Evolutionary conservation across 495 filamentous ascomycete genomes (phyloP).

Genomic region (Penicillium paradoxum): DNA sequence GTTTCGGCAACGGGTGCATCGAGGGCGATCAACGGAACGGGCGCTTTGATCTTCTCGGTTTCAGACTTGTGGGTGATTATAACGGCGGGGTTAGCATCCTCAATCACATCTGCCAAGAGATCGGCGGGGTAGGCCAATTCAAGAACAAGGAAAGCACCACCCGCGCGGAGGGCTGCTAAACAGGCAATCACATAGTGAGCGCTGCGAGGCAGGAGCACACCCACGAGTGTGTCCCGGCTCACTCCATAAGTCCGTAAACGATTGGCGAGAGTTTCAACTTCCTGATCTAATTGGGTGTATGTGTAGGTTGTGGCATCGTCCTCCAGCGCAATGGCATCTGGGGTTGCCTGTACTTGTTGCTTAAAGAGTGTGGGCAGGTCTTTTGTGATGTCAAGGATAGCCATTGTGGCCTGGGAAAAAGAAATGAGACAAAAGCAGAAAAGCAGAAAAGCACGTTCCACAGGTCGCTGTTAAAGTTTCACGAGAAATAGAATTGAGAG

Average conservation of each 20-base stretch:
- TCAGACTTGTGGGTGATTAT: slow-evolving; percentile 55
- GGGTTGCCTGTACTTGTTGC: slow-evolving; percentile 53
- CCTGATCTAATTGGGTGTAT: slow-evolving; percentile 56
- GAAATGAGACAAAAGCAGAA: not conserved
- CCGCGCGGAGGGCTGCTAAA: slow-evolving; percentile 60
- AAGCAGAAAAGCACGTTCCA: not conserved
- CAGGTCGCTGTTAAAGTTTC: not conserved
- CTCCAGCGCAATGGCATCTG: slow-evolving; percentile 56
- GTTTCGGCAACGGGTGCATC: slow-evolving; percentile 39
- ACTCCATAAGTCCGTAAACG: slow-evolving; percentile 56
- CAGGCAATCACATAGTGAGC: slow-evolving; percentile 68
- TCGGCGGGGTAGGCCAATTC: slow-evolving; percentile 64
- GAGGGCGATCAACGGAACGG: slow-evolving; percentile 51
- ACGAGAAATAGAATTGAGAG: not conserved
- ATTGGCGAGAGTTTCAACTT: slow-evolving; percentile 49
- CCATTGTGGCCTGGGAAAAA: slow-evolving; percentile 27
- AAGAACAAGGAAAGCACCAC: slow-evolving; percentile 65
- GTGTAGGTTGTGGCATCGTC: slow-evolving; percentile 52
- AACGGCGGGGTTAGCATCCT: slow-evolving; percentile 58
- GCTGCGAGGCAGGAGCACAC: slow-evolving; percentile 60
- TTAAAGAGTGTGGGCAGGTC: slow-evolving; percentile 58
- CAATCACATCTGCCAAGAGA: slow-evolving; percentile 60
- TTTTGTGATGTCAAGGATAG: slow-evolving; percentile 56
- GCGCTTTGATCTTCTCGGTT: slow-evolving; percentile 50
- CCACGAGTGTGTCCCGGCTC: slow-evolving; percentile 56